Evolutionary conservation across 352 stramenopile genomes (phyloP), one percentile per base, ranked within the genome.

Genomic region (Globisporangium ultimum): DNA sequence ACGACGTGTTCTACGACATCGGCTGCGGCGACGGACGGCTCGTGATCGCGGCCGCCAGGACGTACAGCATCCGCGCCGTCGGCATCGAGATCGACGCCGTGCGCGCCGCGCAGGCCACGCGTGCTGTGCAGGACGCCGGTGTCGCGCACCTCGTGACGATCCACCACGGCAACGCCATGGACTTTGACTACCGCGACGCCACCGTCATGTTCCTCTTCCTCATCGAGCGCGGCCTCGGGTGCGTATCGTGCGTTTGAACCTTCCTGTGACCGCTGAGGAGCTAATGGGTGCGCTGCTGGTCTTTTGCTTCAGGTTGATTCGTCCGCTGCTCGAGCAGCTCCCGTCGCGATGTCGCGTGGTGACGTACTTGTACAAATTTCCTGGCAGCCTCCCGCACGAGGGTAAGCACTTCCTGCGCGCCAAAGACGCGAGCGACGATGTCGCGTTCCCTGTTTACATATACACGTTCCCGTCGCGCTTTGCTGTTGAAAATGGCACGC

Each of bases 201-300:
- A 86, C 80, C 10, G 60, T 93, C 48, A 63, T 93, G 50, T 93
- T 93, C 59, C 69, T 93, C 45, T 93, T 93, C 41, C 78, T 93
- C 54, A 91, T 93, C 40, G 69, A 82, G 42, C 78, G 78, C 17
- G 84, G 84, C 0, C 65, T 93, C 53, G 70, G 76, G 78, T 91
- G 71, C 43, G 66, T 71, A 24, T 12, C 38, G 18, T 22, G 45
- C 46, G 14, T 17, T 21, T 57, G 21, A 32, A 14, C 51, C 22
- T 50, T 17, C 20, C 18, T 36, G 28, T 36, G 28, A 10, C 8
- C 1, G 8, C 4, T 36, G 7, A 36, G 28, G 28, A 36, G 28
- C 28, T 36, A 10, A 40, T 40, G 50, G 38, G n/a, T 17, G 2
- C 3, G 12, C 11, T 47, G 11, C 18, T 20, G 24, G 8, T 22